Base-by-base conservation (phyloP, 2,329 filamentous ascomycete species). In the Taxawa tesnikishii region DNA sequence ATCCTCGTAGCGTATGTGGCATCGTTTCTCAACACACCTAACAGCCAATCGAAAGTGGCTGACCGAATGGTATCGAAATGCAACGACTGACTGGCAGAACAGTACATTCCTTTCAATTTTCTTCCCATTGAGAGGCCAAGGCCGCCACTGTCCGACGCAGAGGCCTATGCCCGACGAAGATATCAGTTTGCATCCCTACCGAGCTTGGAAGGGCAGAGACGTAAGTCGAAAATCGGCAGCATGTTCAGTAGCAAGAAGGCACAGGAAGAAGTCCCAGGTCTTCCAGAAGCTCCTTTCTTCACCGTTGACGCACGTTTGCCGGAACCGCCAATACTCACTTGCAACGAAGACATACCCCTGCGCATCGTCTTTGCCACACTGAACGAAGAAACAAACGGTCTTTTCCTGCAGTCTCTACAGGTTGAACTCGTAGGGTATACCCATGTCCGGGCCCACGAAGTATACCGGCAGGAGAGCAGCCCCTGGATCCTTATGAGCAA, bases 91-190 rank as follows among this genome's bases (percentile, higher is more conserved):
- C n/a, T 23, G 19, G 8, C n/a, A 23, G n/a, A 23, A 8, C 19
- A 23, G 45, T 62, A 48, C 42, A 54, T 51, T 21, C 74, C 76
- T 21, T 79, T 94, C 59, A 88, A 83, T 37, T 90, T 98, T 52
- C 68, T 94, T 23, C 90, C 90, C 4, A 88, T 96, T 43, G 90
- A 98, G 54, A 83, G 84, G 5, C 87, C 88, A 1, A 68, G 87
- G 26, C 74, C 75, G 1, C 62, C 70, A 4, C 61, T 66, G 28
- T 69, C 74, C 1, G 71, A 73, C 15, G 79, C 84, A 42, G 87
- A 96, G 55, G 77, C 80, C 2, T 98, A 83, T 58, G 90, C 87
- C 2, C 68, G 85, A 36, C 72, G 88, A 14, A 67, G 70, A 37
- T 73, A 79, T 44, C 66, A 73, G 39, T 79, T 79, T 43, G 53